phyloP scores from a whole-genome alignment of 2,329 filamentous ascomycete genomes.

The Coleophoma crateriformis region DNA sequence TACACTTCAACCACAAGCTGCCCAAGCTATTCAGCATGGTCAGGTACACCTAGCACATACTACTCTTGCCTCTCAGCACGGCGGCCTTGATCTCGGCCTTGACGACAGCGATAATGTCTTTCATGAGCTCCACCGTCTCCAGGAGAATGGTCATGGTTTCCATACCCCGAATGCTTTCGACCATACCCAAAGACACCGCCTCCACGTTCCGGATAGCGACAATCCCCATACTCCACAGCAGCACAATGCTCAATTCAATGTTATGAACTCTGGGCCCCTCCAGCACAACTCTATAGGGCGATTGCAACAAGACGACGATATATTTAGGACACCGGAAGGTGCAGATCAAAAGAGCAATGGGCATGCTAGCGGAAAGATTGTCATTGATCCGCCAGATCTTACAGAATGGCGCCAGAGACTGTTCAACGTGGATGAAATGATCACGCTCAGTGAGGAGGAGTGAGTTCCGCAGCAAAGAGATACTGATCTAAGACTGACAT shows the following conservation, averaged over 20 bases:
- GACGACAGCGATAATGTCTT: conserved; percentile 32
- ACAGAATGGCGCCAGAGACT: conserved; percentile 65
- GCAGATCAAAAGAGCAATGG: conserved; percentile 39
- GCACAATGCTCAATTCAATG: conserved; percentile 38
- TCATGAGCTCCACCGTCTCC: conserved; percentile 30
- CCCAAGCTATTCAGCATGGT: conserved; percentile 25
- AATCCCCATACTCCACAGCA: conserved; percentile 30
- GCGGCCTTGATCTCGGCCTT: conserved; percentile 33
- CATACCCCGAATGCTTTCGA: conserved; percentile 29
- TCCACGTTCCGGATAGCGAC: conserved; percentile 22
- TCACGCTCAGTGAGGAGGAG: conserved; percentile 70
- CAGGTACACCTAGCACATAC: conserved; percentile 25
- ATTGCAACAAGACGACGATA: conserved; percentile 31
- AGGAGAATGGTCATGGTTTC: conserved; percentile 27
- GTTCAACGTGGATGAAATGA: conserved; percentile 70
- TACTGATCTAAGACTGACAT: no score
- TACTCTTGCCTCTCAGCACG: conserved; percentile 28
- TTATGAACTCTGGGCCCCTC: conserved; percentile 31
- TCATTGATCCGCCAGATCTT: conserved; percentile 63
- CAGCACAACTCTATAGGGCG: conserved; percentile 27
- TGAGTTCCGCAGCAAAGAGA: conserved; percentile 31
- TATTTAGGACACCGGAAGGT: conserved; percentile 28
- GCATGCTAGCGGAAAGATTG: conserved; percentile 49
- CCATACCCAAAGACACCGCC: conserved; percentile 24
- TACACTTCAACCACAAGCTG: conserved; percentile 23